Conservation (phyloP, 208 protist genomes). For the Leishmania tarentolae region DNA sequence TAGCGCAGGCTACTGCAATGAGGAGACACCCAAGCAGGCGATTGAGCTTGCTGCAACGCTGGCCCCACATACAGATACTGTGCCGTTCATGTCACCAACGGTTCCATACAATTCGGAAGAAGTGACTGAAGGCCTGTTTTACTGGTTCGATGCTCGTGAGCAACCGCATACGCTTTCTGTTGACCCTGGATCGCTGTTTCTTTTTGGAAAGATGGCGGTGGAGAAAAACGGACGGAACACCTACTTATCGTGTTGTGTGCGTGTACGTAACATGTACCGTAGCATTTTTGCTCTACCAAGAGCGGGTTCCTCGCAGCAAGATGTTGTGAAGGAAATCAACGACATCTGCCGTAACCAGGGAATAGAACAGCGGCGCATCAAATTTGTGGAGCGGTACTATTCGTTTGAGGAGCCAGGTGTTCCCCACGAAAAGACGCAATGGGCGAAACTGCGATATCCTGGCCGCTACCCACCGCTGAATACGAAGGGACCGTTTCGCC, state of each 20-base stretch:
- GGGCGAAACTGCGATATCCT: constrained; percentile 91
- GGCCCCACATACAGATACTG: constrained; percentile 7
- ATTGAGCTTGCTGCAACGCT: constrained; percentile 29
- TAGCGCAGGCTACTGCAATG: constrained; percentile 33
- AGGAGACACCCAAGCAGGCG: constrained; percentile 35
- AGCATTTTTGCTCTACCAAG: constrained; percentile 79
- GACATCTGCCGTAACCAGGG: constrained; percentile 63
- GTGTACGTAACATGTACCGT: constrained; percentile 81
- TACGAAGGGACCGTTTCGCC: constrained; percentile 43
- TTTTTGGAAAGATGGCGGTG: constrained; percentile 84
- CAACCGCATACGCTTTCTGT: constrained; percentile 66
- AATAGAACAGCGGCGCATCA: constrained; percentile 81
- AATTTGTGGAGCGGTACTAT: constrained; percentile 93
- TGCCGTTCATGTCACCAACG: background rate
- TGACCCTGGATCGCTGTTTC: constrained; percentile 84
- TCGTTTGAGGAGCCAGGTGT: constrained; percentile 89
- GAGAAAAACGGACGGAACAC: constrained; percentile 35
- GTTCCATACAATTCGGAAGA: constrained; percentile 8
- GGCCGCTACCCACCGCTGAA: constrained; percentile 66
- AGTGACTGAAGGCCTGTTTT: constrained; percentile 47
- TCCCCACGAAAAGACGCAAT: constrained; percentile 77
- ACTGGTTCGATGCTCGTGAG: constrained; percentile 92
- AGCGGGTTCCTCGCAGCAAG: constrained; percentile 48
- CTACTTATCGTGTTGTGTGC: constrained; percentile 82
- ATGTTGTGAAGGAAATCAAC: constrained; percentile 88